Percentiles rank a stretch among this genome's conserved stretches.
Evolutionary conservation across 495 filamentous ascomycete species (phyloP).

Genomic region (Gamarada debralockiae): DNA sequence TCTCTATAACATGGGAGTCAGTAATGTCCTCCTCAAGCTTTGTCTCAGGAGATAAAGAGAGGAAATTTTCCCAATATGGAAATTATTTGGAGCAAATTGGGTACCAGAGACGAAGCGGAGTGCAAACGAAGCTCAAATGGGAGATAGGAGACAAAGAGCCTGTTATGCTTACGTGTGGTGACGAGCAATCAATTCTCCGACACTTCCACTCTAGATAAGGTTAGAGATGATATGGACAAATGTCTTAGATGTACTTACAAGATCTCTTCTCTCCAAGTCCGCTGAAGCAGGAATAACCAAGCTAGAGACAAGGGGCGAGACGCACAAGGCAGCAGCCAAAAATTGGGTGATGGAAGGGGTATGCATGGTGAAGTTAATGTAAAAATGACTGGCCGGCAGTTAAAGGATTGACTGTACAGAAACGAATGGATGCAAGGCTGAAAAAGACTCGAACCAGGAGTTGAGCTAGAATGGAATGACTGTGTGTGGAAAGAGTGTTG

Average conservation of each 20-base stretch:
- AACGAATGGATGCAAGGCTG: not conserved
- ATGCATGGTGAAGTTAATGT: slow-evolving; percentile 25
- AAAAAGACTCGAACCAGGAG: not conserved
- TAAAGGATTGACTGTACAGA: not conserved
- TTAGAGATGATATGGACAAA: slow-evolving; percentile 6
- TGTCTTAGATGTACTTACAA: slow-evolving; percentile 19
- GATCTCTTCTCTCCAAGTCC: slow-evolving; percentile 7
- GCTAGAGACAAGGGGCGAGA: slow-evolving; percentile 19
- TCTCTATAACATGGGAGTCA: not conserved
- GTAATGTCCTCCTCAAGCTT: no score
- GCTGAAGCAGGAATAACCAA: slow-evolving; percentile 14
- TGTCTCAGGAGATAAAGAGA: no score
- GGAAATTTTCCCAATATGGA: no score
- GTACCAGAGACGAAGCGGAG: no score
- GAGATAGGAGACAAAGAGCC: no score
- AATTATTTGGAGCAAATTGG: no score
- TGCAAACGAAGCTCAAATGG: no score
- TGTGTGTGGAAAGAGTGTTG: not conserved
- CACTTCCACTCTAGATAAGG: not conserved
- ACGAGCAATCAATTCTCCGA: not conserved
- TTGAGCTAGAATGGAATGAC: not conserved
- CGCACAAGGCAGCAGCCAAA: slow-evolving; percentile 22
- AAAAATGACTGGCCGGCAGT: slow-evolving; percentile 14
- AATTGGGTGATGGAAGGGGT: slow-evolving; percentile 24
- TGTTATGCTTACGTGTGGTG: no score